These are phyloP conservation scores for Cercospora citrullina DNA, from an alignment of 2,329 filamentous ascomycete species.

Conservation along the genomic window DNA sequence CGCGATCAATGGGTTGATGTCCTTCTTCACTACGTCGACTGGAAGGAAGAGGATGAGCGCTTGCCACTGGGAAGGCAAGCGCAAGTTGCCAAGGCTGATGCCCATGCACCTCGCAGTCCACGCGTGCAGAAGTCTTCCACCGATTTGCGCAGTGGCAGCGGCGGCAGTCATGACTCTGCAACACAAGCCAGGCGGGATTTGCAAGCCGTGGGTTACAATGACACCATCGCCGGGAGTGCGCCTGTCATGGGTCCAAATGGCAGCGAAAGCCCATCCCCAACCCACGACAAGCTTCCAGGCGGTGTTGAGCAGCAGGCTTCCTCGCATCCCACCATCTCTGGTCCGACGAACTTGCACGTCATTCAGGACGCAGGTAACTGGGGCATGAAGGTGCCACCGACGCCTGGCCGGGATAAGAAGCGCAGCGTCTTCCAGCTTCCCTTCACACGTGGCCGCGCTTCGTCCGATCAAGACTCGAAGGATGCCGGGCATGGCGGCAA, in stretches of 20 bases:
- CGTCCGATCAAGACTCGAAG: constrained; percentile 58
- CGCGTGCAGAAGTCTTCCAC: constrained; percentile 42
- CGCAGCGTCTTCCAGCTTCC: constrained; percentile 58
- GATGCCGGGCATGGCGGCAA: constrained; percentile 29
- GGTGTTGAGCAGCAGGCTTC: constrained; percentile 29
- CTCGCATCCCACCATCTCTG: constrained; percentile 65
- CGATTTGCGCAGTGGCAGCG: constrained; percentile 34
- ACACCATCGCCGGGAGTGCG: constrained; percentile 58
- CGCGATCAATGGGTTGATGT: constrained; percentile 92
- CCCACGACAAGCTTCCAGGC: constrained; percentile 40
- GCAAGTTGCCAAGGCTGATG: constrained; percentile 30
- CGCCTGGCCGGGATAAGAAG: constrained; percentile 72
- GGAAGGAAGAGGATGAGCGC: constrained; percentile 59
- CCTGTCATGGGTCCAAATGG: constrained; percentile 50
- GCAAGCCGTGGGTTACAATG: constrained; percentile 54
- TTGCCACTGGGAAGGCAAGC: constrained; percentile 25
- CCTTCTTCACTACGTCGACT: constrained; percentile 84
- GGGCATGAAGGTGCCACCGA: constrained; percentile 69
- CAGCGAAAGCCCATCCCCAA: constrained; percentile 38
- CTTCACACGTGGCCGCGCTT: constrained; percentile 66
- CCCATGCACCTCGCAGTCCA: constrained; percentile 34
- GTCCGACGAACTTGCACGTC: constrained; percentile 76
- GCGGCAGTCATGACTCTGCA: constrained; percentile 6
- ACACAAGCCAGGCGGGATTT: constrained; percentile 28
- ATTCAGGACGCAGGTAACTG: constrained; percentile 82